These are phyloP conservation scores for Penicillium fimorum DNA, from an alignment of 495 filamentous ascomycete species.

Conservation along the genomic window DNA sequence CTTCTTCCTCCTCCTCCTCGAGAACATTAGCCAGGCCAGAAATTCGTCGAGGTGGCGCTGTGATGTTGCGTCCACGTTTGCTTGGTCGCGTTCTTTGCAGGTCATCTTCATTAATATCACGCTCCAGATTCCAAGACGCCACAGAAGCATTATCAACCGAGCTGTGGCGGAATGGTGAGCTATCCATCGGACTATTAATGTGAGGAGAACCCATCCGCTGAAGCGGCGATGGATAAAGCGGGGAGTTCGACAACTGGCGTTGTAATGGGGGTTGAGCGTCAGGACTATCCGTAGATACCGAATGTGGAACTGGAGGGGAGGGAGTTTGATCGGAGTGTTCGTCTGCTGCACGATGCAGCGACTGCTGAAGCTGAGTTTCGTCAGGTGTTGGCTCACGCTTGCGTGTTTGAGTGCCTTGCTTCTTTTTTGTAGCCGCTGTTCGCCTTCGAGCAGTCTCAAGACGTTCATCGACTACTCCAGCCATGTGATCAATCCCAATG, in stretches of 20 bases:
- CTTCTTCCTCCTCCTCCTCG: constrained; percentile 20
- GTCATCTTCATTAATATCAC: constrained; percentile 43
- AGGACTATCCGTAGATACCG: constrained; percentile 37
- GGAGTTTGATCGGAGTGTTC: constrained; percentile 38
- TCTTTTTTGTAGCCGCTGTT: constrained; percentile 4
- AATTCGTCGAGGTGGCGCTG: constrained; percentile 41
- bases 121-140: constrained; percentile 42
- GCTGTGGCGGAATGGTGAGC: constrained; percentile 27
- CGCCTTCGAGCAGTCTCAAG: constrained; percentile 29
- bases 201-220: constrained; percentile 19
- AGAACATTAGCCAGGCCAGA: constrained; percentile 38
- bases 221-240: constrained; percentile 39
- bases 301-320: constrained; percentile 38
- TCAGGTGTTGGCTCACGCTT: constrained; percentile 46
- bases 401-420: constrained; percentile 5
- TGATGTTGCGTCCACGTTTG: constrained; percentile 38
- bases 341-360: constrained; percentile 29
- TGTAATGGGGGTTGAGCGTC: constrained; percentile 23
- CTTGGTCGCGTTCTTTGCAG: constrained; percentile 37
- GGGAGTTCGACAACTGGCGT: constrained; percentile 25
- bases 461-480: constrained; percentile 25
- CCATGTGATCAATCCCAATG: constrained; percentile 26
- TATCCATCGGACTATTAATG: constrained; percentile 13
- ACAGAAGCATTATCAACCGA: constrained; percentile 39
- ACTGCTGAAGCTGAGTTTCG: constrained; percentile 37